Evolutionary conservation across 2,329 filamentous ascomycete species (phyloP), one percentile per base, ranked within the genome.

Genomic region (Fusarium avenaceum): DNA sequence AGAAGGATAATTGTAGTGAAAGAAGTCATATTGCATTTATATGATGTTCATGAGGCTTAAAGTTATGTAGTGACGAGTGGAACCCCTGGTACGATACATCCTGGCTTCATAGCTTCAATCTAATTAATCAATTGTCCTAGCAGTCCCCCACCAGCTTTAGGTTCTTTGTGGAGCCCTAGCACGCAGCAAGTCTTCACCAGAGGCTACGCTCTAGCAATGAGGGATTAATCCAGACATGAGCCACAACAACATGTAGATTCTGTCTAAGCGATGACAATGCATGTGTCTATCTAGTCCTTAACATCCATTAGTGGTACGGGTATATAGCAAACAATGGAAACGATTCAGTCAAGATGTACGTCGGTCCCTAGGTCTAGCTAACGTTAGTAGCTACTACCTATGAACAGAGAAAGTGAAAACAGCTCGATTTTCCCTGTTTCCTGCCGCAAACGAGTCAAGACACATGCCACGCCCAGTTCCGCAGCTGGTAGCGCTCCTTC

Each of bases 91-190:
- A n/a, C 43, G 43, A 58, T n/a, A 49, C 48, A 65, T 64, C 66
- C 69, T 52, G 55, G 57, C 60, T 53, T 46, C 20, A 68, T 65
- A 57, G 65, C 65, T 61, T 68, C 65, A 68, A 52, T 42, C 60
- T 68, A 61, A 53, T 19, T 68, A 61, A 53, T 19, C 19, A 42
- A 24, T 20, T 28, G 47, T 49, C 15, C 5, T 6, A 22, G 22
- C 22, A 22, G 22, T 22, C 59, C 58, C 61, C 52, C 52, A 39
- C 40, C 43, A 39, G 32, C 46, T 33, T 33, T 7, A 24, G 24
- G 24, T 24, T 45, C 30, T 47, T 47, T 62, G 58, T 68, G 70
- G 70, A 69, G 65, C 68, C 24, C 35, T 42, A 19, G 32, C 22
- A 45, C 15, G 40, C 45, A 56, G 44, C 33, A 26, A 46, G 17